These are phyloP conservation scores for Penicillium soppii DNA, from an alignment of 495 filamentous ascomycete genomes.

Conservation along the genomic window DNA sequence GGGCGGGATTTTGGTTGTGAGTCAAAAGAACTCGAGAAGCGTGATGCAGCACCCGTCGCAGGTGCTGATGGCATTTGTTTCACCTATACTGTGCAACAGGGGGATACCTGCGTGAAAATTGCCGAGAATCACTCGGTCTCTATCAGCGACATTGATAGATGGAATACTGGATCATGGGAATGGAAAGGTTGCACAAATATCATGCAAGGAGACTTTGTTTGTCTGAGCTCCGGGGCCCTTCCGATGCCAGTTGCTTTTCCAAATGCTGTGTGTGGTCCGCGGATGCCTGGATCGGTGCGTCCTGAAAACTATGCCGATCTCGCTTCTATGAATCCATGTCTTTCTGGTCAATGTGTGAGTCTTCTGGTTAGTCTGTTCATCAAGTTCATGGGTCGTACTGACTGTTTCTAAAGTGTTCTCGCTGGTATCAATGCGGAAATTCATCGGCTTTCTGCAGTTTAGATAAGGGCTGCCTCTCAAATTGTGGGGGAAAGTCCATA, in stretches of 20 bases:
- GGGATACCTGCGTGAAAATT: slow-evolving; percentile 11
- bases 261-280: slow-evolving; percentile 19
- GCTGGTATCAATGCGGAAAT: slow-evolving; percentile 5
- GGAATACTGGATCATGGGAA: slow-evolving; percentile 4
- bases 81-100: slow-evolving; percentile 1
- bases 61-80: background rate
- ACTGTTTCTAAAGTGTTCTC: background rate
- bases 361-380: background rate
- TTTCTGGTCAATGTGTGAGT: slow-evolving; percentile 12
- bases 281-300: slow-evolving; percentile 13
- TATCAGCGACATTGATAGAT: slow-evolving; percentile 12
- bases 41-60: background rate
- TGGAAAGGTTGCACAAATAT: slow-evolving; percentile 13
- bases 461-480: background rate
- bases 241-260: slow-evolving; percentile 22
- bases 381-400: background rate
- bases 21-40: background rate
- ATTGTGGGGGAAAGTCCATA: no score
- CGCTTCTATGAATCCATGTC: slow-evolving; percentile 16
- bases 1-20: background rate
- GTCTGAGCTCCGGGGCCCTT: slow-evolving; percentile 13
- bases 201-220: slow-evolving; percentile 10
- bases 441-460: background rate
- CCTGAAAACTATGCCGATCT: slow-evolving; percentile 13
- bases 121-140: slow-evolving; percentile 5